Percentiles rank a stretch among this genome's conserved stretches.
phyloP scores from a whole-genome alignment of 495 filamentous ascomycete species.

The Evernia prunastri region DNA sequence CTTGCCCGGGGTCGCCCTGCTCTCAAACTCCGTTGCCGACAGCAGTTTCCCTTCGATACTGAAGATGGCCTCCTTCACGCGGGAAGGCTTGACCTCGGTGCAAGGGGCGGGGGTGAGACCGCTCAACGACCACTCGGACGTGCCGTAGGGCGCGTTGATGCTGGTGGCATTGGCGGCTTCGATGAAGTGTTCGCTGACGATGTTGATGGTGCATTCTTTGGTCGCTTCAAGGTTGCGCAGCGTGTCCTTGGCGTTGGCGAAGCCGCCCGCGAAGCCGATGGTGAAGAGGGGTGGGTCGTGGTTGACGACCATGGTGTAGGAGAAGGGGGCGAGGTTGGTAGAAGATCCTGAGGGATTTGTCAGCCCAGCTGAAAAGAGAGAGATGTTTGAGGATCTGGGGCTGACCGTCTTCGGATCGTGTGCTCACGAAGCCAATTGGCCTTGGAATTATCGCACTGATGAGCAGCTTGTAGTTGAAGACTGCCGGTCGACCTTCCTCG shows the following conservation, averaged over 20 bases:
- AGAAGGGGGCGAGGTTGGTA: conserved; percentile 81
- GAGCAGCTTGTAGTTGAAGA: conserved; percentile 86
- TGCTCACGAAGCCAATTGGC: conserved; percentile 62
- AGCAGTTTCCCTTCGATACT: conserved; percentile 74
- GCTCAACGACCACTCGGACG: conserved; percentile 72
- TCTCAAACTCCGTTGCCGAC: conserved; percentile 69
- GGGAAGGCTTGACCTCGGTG: conserved; percentile 55
- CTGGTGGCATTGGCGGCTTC: conserved; percentile 80
- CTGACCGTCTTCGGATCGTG: conserved; percentile 51
- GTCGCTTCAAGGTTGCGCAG: conserved; percentile 63
- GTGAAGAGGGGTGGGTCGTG: conserved; percentile 88
- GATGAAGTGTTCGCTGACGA: conserved; percentile 75
- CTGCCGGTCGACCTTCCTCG: conserved; percentile 55
- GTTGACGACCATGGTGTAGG: conserved; percentile 73
- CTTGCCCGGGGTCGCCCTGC: conserved; percentile 57
- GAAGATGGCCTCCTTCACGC: conserved; percentile 78
- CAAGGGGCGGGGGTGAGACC: conserved; percentile 69
- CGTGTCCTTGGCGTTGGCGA: conserved; percentile 65
- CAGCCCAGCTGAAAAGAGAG: background rate
- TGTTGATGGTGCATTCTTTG: conserved; percentile 76
- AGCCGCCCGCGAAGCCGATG: conserved; percentile 60
- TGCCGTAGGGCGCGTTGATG: conserved; percentile 71
- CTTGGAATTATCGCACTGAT: conserved; percentile 82
- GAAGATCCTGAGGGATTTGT: conserved; percentile 31
- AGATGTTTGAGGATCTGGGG: background rate